phyloP scores from a whole-genome alignment of 2,329 filamentous ascomycete species.

The Sarocladium oryzae region DNA sequence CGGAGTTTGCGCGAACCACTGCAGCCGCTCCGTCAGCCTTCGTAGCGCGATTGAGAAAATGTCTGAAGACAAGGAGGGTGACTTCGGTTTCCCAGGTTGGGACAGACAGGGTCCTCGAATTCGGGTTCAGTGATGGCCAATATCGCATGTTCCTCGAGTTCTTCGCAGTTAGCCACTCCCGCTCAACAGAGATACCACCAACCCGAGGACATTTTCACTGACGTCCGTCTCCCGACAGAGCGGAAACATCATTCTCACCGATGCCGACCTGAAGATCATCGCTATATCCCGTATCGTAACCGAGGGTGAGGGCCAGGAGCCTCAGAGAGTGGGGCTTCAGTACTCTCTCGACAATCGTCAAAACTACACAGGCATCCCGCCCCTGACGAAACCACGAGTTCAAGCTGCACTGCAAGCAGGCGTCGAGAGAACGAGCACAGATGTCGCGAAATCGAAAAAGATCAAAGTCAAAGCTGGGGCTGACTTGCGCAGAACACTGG shows the following conservation, averaged over 20 bases:
- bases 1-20: conserved; percentile 81
- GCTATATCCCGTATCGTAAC: conserved; percentile 73
- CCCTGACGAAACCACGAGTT: conserved; percentile 67
- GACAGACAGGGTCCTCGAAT: conserved; percentile 87
- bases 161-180: conserved; percentile 54
- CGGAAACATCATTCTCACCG: conserved; percentile 90
- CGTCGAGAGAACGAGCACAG: conserved; percentile 49
- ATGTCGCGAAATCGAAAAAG: conserved; percentile 39
- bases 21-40: conserved; percentile 80
- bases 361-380: conserved; percentile 71
- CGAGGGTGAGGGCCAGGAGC: conserved; percentile 78
- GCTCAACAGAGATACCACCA: no score
- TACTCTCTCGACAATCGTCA: conserved; percentile 80
- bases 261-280: conserved; percentile 75
- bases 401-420: conserved; percentile 61
- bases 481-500: conserved; percentile 71
- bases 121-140: conserved; percentile 85
- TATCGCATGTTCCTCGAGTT: conserved; percentile 91
- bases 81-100: conserved; percentile 80
- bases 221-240: conserved; percentile 34
- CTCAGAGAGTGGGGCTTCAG: conserved; percentile 66
- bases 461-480: conserved; percentile 70
- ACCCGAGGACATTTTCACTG: no score
- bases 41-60: conserved; percentile 78
- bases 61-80: conserved; percentile 77